Conservation (phyloP, 805 yeast genomes). For the Yamadazyma sp. region DNA sequence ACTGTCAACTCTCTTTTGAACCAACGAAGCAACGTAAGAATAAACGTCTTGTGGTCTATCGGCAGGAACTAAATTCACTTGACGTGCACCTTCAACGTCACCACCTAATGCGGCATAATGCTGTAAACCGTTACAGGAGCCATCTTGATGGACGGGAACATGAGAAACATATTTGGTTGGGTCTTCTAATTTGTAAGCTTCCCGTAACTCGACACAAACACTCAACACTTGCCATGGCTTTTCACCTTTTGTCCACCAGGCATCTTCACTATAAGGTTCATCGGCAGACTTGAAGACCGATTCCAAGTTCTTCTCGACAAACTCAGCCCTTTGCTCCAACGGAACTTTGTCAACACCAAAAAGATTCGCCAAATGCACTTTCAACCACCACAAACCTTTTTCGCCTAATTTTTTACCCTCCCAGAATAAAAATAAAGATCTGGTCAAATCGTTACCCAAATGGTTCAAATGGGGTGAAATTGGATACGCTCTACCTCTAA, state of each 20-base stretch:
- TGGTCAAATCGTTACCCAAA: constrained; percentile 73
- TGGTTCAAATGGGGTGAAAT: constrained; percentile 79
- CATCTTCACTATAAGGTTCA: constrained; percentile 55
- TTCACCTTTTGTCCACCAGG: constrained; percentile 74
- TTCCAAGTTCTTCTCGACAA: constrained; percentile 56
- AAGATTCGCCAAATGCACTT: constrained; percentile 70
- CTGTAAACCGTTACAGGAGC: constrained; percentile 83
- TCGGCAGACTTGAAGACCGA: constrained; percentile 57
- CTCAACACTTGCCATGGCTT: constrained; percentile 84
- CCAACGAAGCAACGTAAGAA: constrained; percentile 65
- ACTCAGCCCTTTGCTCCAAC: constrained; percentile 59
- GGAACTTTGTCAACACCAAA: constrained; percentile 77
- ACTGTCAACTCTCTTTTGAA: constrained; percentile 51
- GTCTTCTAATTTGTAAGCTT: constrained; percentile 59
- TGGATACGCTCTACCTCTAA: constrained; percentile 84
- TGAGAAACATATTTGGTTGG: constrained; percentile 67
- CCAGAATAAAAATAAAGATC: constrained; percentile 75
- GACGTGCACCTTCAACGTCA: constrained; percentile 78
- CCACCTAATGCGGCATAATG: constrained; percentile 89
- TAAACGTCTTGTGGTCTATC: constrained; percentile 79
- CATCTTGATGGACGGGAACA: constrained; percentile 83
- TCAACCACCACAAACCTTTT: constrained; percentile 68
- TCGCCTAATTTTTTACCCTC: constrained; percentile 68
- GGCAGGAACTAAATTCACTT: constrained; percentile 71
- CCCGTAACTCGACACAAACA: constrained; percentile 63